Conservation (phyloP, 169 alveolate species). For the Cystoisospora suis region DNA sequence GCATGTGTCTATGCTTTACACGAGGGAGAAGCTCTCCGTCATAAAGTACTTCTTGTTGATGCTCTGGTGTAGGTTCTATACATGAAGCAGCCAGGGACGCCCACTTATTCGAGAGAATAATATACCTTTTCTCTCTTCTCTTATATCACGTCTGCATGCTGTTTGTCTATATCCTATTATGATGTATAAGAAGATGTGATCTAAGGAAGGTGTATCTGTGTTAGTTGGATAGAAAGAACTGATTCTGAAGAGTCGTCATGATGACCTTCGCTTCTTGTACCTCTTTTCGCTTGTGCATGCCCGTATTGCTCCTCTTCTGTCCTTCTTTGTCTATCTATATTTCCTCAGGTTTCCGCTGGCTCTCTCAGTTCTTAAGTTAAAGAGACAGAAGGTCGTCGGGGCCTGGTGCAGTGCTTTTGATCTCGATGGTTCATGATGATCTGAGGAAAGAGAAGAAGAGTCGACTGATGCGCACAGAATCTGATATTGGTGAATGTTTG, state of each 20-base stretch:
- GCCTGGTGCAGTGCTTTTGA: no score
- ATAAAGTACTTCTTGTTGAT: no score
- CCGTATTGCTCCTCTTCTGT: not conserved
- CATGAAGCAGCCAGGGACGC: no score
- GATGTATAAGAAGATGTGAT: not conserved
- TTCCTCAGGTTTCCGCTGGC: constrained; percentile 69
- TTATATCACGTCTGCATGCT: not conserved
- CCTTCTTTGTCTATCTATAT: not conserved
- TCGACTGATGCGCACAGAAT: no score
- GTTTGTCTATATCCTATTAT: not conserved
- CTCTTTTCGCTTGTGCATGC: not conserved
- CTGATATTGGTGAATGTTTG: no score
- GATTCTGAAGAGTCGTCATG: not conserved
- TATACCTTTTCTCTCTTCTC: not conserved
- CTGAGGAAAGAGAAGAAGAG: no score
- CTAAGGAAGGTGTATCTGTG: not conserved
- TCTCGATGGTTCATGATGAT: no score
- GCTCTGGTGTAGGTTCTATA: no score
- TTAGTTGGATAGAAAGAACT: not conserved
- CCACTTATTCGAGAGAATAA: no score
- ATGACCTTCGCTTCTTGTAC: not conserved
- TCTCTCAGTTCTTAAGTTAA: constrained; percentile 68
- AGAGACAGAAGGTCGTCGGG: no score
- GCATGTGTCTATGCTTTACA: not conserved
- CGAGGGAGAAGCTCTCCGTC: not conserved